A percentile compares a stretch with the other conserved stretches of the same genome.
Conservation (phyloP, 2,329 filamentous ascomycete species). For the Talaromyces sp. region DNA sequence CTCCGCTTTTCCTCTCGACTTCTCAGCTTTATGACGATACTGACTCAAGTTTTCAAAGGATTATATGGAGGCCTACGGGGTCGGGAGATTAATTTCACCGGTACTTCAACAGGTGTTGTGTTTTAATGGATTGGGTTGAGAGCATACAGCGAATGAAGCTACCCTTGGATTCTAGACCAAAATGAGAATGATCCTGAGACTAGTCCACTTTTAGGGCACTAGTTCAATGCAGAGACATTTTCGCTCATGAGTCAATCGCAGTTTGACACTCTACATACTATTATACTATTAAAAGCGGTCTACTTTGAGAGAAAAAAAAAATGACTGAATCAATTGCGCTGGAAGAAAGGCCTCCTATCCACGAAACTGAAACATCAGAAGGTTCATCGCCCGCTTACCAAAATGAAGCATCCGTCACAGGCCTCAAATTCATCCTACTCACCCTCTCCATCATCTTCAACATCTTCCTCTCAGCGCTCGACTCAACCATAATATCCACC, state of each 20-base stretch:
- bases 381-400: not conserved
- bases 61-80: not conserved
- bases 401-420: not conserved
- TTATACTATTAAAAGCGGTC: not conserved
- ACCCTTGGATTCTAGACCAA: not conserved
- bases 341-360: not conserved
- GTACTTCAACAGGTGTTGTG: too few relatives aligned
- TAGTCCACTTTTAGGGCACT: not conserved
- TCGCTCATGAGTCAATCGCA: not conserved
- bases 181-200: not conserved
- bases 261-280: not conserved
- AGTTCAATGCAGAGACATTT: not conserved
- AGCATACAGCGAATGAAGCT: not conserved
- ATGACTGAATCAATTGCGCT: not conserved
- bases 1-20: not conserved
- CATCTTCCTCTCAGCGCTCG: conserved; percentile 16
- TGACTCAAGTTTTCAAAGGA: not conserved
- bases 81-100: not conserved
- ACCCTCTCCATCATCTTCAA: conserved; percentile 12
- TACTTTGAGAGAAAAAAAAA: not conserved
- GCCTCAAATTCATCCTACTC: conserved; percentile 6
- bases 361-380: not conserved
- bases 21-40: not conserved
- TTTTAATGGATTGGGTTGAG: too few relatives aligned
- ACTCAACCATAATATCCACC: conserved; percentile 30